Conservation (phyloP, 2,329 filamentous ascomycete species). For the Cercospora zeae-maydis region DNA sequence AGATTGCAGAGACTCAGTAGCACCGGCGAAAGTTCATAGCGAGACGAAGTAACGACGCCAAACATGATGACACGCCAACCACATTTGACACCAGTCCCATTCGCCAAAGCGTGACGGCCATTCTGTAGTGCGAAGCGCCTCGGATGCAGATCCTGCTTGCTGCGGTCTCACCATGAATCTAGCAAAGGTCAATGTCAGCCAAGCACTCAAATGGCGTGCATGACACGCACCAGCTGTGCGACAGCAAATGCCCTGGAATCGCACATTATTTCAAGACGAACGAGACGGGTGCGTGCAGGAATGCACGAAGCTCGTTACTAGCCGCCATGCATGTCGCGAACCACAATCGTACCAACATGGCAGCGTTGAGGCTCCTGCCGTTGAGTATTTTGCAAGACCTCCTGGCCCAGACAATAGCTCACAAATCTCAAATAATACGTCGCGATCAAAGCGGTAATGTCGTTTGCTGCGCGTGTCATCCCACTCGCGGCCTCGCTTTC, state of each 20-base stretch:
- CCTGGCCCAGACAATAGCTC: not conserved
- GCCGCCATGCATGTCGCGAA: not conserved
- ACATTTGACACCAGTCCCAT: not conserved
- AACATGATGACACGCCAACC: not conserved
- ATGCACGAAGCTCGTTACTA: constrained; percentile 4
- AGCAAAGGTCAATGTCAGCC: not conserved
- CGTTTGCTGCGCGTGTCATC: not conserved
- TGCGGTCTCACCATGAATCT: not conserved
- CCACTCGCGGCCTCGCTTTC: not conserved
- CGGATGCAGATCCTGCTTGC: not conserved
- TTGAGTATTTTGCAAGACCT: not conserved
- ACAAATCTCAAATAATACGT: not conserved
- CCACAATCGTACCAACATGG: not conserved
- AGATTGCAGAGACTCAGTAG: constrained; percentile 13
- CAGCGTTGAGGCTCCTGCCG: not conserved
- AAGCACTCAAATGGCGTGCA: constrained; percentile 1
- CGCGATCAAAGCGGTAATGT: not conserved
- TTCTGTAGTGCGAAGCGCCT: not conserved
- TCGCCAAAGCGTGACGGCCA: not conserved
- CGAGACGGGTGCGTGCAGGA: not conserved
- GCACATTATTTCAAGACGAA: not conserved
- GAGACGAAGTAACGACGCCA: not conserved
- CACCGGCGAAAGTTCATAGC: constrained; percentile 16
- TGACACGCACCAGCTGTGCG: constrained; percentile 8
- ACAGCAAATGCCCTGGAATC: not conserved